These are phyloP conservation scores for Eimeria tenella DNA, from an alignment of 169 alveolate genomes.

Conservation along the genomic window DNA sequence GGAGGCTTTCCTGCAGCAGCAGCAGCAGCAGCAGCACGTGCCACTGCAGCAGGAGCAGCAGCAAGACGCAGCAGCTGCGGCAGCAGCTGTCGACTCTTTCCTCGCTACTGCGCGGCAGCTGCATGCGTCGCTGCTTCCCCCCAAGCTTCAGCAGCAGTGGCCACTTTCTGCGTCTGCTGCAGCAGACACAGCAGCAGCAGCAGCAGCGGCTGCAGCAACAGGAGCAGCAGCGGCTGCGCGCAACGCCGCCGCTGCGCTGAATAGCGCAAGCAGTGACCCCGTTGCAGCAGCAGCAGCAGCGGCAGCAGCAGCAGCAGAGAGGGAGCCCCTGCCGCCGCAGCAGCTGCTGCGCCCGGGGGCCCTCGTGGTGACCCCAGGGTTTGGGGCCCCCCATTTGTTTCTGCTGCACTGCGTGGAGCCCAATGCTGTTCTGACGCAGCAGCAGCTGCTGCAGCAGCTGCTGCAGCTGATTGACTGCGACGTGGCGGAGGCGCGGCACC, in stretches of 20 bases:
- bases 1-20: conserved; percentile 6
- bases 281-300: not conserved
- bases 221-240: not conserved
- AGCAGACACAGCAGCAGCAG: not conserved
- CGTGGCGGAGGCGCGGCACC: not conserved
- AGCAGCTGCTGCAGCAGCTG: conserved; percentile 45
- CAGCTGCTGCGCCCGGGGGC: conserved; percentile 65
- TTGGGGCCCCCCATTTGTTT: not conserved
- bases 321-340: not conserved
- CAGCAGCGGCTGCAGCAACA: not conserved
- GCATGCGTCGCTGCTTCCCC: not conserved
- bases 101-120: not conserved
- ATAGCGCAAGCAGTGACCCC: not conserved
- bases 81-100: not conserved
- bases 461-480: conserved; percentile 19
- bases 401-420: conserved; percentile 53
- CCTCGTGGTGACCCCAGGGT: conserved; percentile 36
- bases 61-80: not conserved
- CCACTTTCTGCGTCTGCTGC: not conserved
- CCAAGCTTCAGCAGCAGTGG: not conserved
- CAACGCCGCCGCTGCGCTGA: not conserved
- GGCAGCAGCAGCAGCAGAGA: not conserved
- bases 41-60: not conserved
- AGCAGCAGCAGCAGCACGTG: not conserved
- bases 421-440: conserved; percentile 13